Evolutionary conservation across 2,329 filamentous ascomycete species (phyloP).

Genomic region (Pyrenophora graminea): DNA sequence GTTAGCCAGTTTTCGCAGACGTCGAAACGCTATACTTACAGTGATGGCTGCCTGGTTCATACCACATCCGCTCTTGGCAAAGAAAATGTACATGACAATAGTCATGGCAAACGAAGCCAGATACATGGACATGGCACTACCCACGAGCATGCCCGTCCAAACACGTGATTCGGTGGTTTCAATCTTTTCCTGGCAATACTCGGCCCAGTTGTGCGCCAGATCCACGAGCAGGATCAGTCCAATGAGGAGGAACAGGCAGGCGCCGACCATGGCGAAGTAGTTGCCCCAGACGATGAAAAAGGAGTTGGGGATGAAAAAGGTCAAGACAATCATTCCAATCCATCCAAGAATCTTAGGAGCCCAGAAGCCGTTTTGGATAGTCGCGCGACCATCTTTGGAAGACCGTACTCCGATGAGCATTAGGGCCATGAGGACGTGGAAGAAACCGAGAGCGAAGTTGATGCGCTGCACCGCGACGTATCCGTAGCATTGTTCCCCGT

Average conservation of each 20-base stretch:
- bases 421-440: constrained; percentile 84
- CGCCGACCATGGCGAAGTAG: constrained; percentile 84
- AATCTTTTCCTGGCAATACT: constrained; percentile 92
- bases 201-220: constrained; percentile 94
- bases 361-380: constrained; percentile 98
- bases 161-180: constrained; percentile 81
- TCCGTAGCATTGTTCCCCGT: constrained; percentile 87
- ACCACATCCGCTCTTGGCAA: constrained; percentile 76
- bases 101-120: constrained; percentile 89
- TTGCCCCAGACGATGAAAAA: constrained; percentile 98
- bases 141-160: constrained; percentile 87
- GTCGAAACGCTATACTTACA: constrained; percentile 43
- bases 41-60: constrained; percentile 98
- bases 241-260: constrained; percentile 90
- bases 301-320: constrained; percentile 90
- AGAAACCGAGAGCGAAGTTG: constrained; percentile 94
- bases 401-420: constrained; percentile 84
- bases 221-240: constrained; percentile 92
- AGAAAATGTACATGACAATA: constrained; percentile 96
- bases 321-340: constrained; percentile 83
- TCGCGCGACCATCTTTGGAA: constrained; percentile 83
- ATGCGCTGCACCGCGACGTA: constrained; percentile 97
- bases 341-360: constrained; percentile 92
- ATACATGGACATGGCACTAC: constrained; percentile 94
- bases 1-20: constrained; percentile 1